phyloP scores from a whole-genome alignment of 2,329 filamentous ascomycete species.

The Lachnellula arida region DNA sequence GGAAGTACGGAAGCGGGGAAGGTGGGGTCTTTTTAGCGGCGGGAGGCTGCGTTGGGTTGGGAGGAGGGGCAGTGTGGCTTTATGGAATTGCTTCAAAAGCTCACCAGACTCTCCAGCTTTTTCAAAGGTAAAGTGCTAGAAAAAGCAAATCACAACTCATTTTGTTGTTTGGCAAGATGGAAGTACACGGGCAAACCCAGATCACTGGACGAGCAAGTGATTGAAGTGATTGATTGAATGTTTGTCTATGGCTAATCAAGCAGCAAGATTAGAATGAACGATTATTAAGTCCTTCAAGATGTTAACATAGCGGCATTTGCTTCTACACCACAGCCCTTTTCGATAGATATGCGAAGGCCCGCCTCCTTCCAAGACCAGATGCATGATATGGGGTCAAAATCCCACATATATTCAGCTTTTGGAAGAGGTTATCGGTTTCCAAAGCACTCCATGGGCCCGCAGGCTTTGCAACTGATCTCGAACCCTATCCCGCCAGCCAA shows the following conservation, averaged over 20 bases:
- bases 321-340: not conserved
- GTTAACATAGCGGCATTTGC: not conserved
- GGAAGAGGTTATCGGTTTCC: not conserved
- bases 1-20: not conserved
- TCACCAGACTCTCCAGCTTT: not conserved
- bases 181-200: not conserved
- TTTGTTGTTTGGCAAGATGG: not conserved
- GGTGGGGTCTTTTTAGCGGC: conserved; percentile 1
- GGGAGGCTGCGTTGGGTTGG: conserved; percentile 5
- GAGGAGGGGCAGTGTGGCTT: conserved; percentile 2
- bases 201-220: not conserved
- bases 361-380: not conserved
- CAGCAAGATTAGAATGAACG: not conserved
- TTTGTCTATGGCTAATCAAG: not conserved
- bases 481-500: not conserved
- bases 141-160: no score
- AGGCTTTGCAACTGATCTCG: not conserved
- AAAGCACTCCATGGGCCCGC: not conserved
- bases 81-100: not conserved
- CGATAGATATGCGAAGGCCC: not conserved
- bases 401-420: not conserved
- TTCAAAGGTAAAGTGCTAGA: not conserved
- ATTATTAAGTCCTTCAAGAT: not conserved
- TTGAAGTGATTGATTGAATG: not conserved
- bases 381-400: not conserved